Evolutionary conservation across 2,329 filamentous ascomycete species (phyloP).

Genomic region (Calonectria honghensis): DNA sequence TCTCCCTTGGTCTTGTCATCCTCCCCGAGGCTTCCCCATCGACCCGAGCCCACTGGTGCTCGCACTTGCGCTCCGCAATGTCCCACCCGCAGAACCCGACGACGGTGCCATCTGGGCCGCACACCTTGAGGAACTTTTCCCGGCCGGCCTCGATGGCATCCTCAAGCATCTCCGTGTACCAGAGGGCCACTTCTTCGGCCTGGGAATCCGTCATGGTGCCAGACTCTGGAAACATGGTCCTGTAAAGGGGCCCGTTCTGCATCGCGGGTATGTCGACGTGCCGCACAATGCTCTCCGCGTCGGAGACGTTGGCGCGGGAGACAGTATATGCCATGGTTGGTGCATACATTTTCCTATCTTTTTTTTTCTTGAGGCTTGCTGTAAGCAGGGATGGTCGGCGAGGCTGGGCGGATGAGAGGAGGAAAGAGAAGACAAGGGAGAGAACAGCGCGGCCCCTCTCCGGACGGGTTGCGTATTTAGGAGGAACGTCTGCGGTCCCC

Average conservation of each 20-base stretch:
- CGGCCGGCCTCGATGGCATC: neutral
- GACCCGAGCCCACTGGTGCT: neutral
- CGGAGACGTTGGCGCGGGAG: neutral
- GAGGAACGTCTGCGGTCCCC: neutral
- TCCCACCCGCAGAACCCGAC: slow-evolving; percentile 9
- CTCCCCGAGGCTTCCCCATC: neutral
- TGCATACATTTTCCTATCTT: no score
- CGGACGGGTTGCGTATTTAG: slow-evolving; percentile 1
- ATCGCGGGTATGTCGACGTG: slow-evolving; percentile 5
- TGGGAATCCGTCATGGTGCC: neutral
- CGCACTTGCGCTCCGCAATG: slow-evolving; percentile 5
- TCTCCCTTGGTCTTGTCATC: neutral
- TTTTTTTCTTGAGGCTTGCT: neutral
- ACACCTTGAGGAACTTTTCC: neutral
- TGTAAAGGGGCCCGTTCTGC: neutral
- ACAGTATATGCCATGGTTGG: slow-evolving; percentile 11
- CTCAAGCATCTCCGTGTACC: slow-evolving; percentile 3
- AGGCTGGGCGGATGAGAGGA: neutral
- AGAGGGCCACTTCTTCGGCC: neutral
- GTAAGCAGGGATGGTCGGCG: neutral
- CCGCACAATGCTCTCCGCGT: neutral
- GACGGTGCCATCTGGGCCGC: neutral
- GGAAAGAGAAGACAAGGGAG: slow-evolving; percentile 22
- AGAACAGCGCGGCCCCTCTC: neutral
- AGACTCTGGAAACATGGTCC: neutral